Base-by-base conservation (phyloP, 2,329 filamentous ascomycete species). In the Trichoderma citrinoviride region DNA sequence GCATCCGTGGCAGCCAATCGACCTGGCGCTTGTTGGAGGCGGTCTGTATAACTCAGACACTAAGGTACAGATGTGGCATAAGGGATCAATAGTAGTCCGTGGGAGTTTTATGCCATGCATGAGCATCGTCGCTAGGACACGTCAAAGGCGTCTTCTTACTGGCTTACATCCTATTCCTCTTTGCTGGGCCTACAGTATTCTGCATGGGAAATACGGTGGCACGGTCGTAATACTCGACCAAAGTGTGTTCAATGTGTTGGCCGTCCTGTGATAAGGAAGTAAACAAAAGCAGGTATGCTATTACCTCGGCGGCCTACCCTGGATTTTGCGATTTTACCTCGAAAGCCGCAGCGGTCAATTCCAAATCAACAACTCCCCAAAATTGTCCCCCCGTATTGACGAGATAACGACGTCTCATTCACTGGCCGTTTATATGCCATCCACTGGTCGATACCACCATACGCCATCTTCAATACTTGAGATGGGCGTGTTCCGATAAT, bases 91-190 rank as follows among this genome's bases (percentile, higher is more conserved):
- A 23, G 25, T 49, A n/a, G 23, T 49, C 21, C 46, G 15, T 49
- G 46, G 46, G n/a, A n/a, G n/a, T n/a, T 23, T 46, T 52, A 43
- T 54, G 46, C 60, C 29, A 50, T 64, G 61, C 61, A 56, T 49
- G 57, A 29, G 29, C 17, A 7, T 50, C 57, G 52, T 40, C 41
- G 21, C 46, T n/a, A 41, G 23, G 33, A n/a, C 25, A 23, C 15
- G 21, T 14, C 12, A 37, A 37, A 4, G 3, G 33, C 12, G 5
- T 37, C 12, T 1, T 37, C 12, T 14, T 37, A n/a, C n/a, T n/a
- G n/a, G n/a, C n/a, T n/a, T n/a, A n/a, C 1, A 37, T 12, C 12
- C 10, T 14, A 5, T 37, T 12, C 14, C 12, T 37, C 33, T 14
- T 37, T 37, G 3, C 33, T 37, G 33, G 33, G 33, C 33, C 8